Conservation (phyloP, 2,329 filamentous ascomycete genomes). For the Fusarium hainanense region DNA sequence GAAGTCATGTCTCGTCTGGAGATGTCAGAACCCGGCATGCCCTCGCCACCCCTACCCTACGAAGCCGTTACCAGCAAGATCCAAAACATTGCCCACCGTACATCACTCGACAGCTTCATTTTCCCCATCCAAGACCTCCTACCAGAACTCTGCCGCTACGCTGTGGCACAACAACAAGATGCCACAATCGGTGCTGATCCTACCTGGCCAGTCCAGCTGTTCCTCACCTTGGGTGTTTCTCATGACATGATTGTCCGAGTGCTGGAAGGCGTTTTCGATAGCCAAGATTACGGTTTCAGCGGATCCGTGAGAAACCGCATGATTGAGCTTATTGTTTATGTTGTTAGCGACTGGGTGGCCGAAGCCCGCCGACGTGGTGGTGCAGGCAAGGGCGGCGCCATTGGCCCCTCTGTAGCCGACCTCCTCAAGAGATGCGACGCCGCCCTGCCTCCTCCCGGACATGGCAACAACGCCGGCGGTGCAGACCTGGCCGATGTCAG, state of each 20-base stretch:
- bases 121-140: constrained; percentile 72
- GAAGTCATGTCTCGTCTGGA: constrained; percentile 60
- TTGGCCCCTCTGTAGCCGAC: constrained; percentile 60
- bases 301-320: constrained; percentile 61
- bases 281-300: constrained; percentile 69
- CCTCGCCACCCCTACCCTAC: constrained; percentile 68
- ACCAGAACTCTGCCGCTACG: constrained; percentile 71
- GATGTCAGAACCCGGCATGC: constrained; percentile 55
- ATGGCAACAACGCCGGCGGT: constrained; percentile 59
- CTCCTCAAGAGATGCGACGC: constrained; percentile 63
- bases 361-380: constrained; percentile 62
- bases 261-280: constrained; percentile 67
- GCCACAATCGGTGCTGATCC: constrained; percentile 67
- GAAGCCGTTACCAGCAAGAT: constrained; percentile 75
- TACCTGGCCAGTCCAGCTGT: constrained; percentile 67
- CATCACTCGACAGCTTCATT: constrained; percentile 72
- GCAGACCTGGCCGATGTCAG: constrained; percentile 58
- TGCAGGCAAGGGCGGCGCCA: constrained; percentile 52
- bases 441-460: constrained; percentile 54
- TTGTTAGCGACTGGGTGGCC: constrained; percentile 61
- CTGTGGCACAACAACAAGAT: constrained; percentile 68
- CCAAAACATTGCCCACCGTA: constrained; percentile 72
- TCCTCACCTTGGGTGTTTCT: constrained; percentile 66
- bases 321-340: constrained; percentile 65
- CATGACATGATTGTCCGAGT: constrained; percentile 67